Conservation (phyloP, 2,329 filamentous ascomycete species). For the Coleophoma eucalyptorum region DNA sequence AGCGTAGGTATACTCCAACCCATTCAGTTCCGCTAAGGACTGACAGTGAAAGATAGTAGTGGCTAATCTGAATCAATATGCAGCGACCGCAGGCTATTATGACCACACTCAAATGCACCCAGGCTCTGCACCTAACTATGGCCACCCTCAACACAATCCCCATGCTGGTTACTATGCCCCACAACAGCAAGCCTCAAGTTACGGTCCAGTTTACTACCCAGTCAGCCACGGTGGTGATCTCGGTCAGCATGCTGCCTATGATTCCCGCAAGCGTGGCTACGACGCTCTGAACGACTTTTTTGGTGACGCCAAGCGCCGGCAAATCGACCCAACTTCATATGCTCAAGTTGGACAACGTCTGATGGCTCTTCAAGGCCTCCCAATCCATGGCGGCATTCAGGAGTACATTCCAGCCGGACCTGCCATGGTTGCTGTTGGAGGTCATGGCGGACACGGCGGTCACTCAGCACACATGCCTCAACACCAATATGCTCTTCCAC, state of each 20-base stretch:
- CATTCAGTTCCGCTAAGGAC: constrained; percentile 12
- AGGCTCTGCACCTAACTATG: constrained; percentile 45
- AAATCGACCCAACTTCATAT: constrained; percentile 87
- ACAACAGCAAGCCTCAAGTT: constrained; percentile 53
- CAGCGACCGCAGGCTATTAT: constrained; percentile 46
- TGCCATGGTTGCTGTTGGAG: constrained; percentile 52
- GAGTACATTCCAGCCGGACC: constrained; percentile 53
- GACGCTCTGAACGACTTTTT: constrained; percentile 94
- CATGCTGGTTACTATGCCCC: constrained; percentile 48
- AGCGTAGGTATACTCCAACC: constrained; percentile 24
- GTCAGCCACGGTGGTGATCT: constrained; percentile 62
- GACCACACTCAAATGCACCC: constrained; percentile 62
- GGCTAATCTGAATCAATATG: constrained; percentile 27
- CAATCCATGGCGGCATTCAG: constrained; percentile 49
- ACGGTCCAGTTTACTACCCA: constrained; percentile 78
- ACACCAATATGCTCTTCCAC: constrained; percentile 80
- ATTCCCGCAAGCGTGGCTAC: constrained; percentile 77
- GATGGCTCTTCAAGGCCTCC: constrained; percentile 72
- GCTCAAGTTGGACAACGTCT: constrained; percentile 86
- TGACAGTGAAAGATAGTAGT: constrained; percentile 22
- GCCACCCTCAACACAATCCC: constrained; percentile 49
- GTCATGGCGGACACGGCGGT: constrained; percentile 32
- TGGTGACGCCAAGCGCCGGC: constrained; percentile 84
- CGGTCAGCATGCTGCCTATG: constrained; percentile 58
- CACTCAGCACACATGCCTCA: constrained; percentile 41